Conservation (phyloP, 179 eudicot species). For the Spergularia azorica region DNA sequence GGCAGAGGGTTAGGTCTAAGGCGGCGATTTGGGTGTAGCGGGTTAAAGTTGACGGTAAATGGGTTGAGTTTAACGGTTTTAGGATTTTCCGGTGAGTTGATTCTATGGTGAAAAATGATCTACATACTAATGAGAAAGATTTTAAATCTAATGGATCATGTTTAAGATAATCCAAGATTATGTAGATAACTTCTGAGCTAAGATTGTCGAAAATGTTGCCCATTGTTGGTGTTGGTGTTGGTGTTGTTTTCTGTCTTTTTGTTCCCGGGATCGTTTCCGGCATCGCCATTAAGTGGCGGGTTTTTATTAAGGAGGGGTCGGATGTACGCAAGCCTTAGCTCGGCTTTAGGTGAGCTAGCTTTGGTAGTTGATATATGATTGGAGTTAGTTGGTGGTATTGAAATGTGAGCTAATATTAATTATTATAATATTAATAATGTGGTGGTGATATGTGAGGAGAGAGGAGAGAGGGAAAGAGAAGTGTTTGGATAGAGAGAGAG, state of each 20-base stretch:
- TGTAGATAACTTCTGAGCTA: slow-evolving; percentile 61
- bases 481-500: too few species aligned
- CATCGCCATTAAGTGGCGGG: not conserved
- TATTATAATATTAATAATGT: too few species aligned
- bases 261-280: slow-evolving; percentile 24
- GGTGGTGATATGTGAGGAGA: not conserved
- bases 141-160: slow-evolving; percentile 55
- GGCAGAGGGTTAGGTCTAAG: slow-evolving; percentile 72
- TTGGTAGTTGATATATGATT: too few species aligned
- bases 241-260: slow-evolving; percentile 49
- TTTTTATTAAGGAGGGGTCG: not conserved
- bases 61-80: slow-evolving; percentile 63
- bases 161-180: slow-evolving; percentile 57
- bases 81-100: slow-evolving; percentile 59
- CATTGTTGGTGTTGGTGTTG: not conserved
- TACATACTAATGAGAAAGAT: slow-evolving; percentile 70
- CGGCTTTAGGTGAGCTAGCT: too few species aligned
- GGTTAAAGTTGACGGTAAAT: slow-evolving; percentile 40
- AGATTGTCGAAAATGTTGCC: slow-evolving; percentile 54
- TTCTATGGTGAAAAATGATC: slow-evolving; percentile 53
- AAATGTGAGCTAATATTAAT: not conserved
- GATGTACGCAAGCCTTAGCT: not conserved
- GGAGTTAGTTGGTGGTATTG: too few species aligned
- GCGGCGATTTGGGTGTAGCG: slow-evolving; percentile 46
- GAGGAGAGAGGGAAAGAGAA: not conserved